These are phyloP conservation scores for Prunus davidiana DNA, from an alignment of 306 rosid species.

Conservation along the genomic window DNA sequence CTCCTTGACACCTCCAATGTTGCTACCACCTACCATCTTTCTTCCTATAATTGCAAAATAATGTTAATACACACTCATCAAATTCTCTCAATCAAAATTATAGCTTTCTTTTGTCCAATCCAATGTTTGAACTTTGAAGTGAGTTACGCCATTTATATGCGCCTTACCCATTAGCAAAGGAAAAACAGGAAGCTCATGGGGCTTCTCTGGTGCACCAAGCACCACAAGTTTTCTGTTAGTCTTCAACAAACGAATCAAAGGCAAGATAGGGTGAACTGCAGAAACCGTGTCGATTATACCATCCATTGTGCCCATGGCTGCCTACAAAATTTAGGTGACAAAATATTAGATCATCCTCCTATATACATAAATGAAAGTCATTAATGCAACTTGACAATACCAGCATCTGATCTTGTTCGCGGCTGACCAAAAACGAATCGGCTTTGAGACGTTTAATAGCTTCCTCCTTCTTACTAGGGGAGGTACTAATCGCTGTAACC, in stretches of 20 bases:
- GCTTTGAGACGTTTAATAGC: not conserved
- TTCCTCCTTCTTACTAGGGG: not conserved
- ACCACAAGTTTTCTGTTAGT: constrained; percentile 29
- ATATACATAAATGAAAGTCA: too few species aligned
- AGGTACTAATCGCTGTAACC: too few species aligned
- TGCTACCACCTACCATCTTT: constrained; percentile 11
- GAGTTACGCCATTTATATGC: too few species aligned
- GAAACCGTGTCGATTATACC: constrained; percentile 41
- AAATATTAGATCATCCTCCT: not conserved
- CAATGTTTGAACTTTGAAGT: too few species aligned
- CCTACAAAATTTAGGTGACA: constrained; percentile 17
- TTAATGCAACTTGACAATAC: not conserved
- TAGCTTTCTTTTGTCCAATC: not conserved
- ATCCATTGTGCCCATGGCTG: constrained; percentile 27
- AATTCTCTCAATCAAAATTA: too few species aligned
- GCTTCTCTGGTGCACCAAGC: constrained; percentile 28
- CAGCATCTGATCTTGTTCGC: constrained; percentile 12
- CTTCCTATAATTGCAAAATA: not conserved
- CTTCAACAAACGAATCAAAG: constrained; percentile 14
- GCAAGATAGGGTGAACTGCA: constrained; percentile 20
- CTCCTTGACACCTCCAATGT: too few species aligned
- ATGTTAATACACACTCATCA: not conserved
- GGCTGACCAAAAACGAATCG: constrained; percentile 7
- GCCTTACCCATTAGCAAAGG: constrained; percentile 32
- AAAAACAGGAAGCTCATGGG: constrained; percentile 24